Base-by-base conservation (phyloP, 805 yeast species). In the Candida methanosorbosa region DNA sequence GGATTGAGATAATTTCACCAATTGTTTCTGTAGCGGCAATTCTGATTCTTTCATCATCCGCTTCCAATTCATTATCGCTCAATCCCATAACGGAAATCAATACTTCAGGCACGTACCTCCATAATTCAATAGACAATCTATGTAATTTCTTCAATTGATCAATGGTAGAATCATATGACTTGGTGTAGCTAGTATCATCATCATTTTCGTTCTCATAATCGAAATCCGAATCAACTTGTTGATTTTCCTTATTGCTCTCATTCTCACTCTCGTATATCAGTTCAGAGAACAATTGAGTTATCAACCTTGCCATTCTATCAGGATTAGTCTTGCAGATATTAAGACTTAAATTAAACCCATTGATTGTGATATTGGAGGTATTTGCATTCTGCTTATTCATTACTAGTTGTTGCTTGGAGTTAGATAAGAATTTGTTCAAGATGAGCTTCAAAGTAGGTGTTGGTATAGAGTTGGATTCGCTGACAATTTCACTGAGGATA, bases 251-350 rank as follows among this genome's bases (percentile, higher is more conserved):
- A 12, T 43, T 40, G n/a, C n/a, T n/a, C 15, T 43, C 44, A 7
- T 53, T 52, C 13, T 27, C 29, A 13, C 66, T 64, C 27, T 75
- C 81, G 46, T 78, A 78, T 9, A 86, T 52, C 39, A 76, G 65
- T 46, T 86, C 95, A 0, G 94, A 78, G 42, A 85, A 82, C 44
- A 78, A 80, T 50, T 79, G 87, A 3, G 94, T 81, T 23, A 84
- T 63, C 40, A 75, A 75, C 42, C 94, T 70, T 13, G 90, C 73
- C 68, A 87, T 66, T 40, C 86, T 66, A 41, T 82, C 94, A 1
- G 76, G 54, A 44, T 83, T 82, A 1, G 74, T 62, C 38, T 74
- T 78, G 50, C 95, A 85, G 3, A 87, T 68, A 12, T 72, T 63
- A 25, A 80, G 51, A 5, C 87, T 75, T 45, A 85, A 68, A 27